These are phyloP conservation scores for Sporothrix curviconia DNA, from an alignment of 2,329 filamentous ascomycete species.

Conservation along the genomic window DNA sequence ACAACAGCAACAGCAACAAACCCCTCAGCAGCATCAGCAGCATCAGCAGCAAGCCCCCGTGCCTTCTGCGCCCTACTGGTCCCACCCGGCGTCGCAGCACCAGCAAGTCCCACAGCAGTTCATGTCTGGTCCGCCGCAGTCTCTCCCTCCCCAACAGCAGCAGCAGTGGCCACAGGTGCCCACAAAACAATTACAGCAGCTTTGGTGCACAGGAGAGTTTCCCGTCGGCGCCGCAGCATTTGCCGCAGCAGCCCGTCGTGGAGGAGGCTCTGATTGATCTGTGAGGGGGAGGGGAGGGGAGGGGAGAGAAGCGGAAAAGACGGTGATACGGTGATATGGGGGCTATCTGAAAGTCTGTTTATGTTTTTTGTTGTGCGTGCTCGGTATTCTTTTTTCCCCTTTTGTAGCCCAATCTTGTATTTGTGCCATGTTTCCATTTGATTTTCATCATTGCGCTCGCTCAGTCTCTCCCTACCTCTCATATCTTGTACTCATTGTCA, in stretches of 20 bases:
- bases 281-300: neutral
- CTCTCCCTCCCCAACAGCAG: conserved; percentile 30
- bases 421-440: no score
- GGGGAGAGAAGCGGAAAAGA: neutral
- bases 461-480: no score
- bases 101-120: conserved; percentile 30
- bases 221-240: conserved; percentile 58
- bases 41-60: no score
- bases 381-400: no score
- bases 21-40: conserved; percentile 9
- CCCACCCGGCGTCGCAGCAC: conserved; percentile 36
- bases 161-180: conserved; percentile 27
- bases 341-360: no score
- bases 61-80: conserved; percentile 40
- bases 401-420: no score
- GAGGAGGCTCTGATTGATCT: conserved; percentile 80
- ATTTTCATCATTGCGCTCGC: no score
- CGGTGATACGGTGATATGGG: neutral
- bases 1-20: neutral
- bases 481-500: no score
- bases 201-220: conserved; percentile 54
- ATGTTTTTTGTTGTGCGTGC: no score
- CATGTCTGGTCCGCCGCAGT: conserved; percentile 29
- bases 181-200: conserved; percentile 37
- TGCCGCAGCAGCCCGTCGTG: conserved; percentile 50